phyloP scores from a whole-genome alignment of 352 stramenopile species.

The Phytopythium kandeliae region DNA sequence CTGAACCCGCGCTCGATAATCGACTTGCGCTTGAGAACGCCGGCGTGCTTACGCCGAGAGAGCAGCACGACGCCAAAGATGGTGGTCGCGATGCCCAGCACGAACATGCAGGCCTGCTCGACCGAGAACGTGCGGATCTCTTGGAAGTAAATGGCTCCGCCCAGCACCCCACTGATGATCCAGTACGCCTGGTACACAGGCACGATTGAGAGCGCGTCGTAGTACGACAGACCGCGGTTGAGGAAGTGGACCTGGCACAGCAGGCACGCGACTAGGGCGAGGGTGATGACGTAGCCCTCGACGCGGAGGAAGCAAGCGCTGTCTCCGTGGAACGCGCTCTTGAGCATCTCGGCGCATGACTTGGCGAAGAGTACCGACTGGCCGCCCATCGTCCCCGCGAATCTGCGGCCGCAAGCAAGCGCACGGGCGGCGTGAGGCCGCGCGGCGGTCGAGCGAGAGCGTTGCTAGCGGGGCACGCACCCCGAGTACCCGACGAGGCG shows the following conservation, averaged over 20 bases:
- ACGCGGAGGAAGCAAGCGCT: conserved; percentile 47
- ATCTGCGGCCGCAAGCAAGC: conserved; percentile 5
- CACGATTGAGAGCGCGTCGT: conserved; percentile 79
- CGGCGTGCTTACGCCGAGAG: conserved; percentile 53
- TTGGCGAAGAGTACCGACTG: conserved; percentile 87
- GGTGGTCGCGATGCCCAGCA: conserved; percentile 73
- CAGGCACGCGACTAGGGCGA: conserved; percentile 60
- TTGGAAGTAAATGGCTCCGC: conserved; percentile 90
- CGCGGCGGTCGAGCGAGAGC: neutral
- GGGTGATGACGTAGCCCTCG: conserved; percentile 56
- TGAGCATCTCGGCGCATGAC: conserved; percentile 70
- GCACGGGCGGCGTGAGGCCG: neutral
- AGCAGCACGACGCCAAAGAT: conserved; percentile 84
- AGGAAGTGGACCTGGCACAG: conserved; percentile 75
- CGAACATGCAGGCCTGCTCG: conserved; percentile 75
- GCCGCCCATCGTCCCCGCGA: conserved; percentile 71
- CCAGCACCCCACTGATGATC: conserved; percentile 86
- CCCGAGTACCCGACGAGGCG: conserved; percentile 74
- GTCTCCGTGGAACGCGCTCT: conserved; percentile 61
- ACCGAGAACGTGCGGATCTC: conserved; percentile 79
- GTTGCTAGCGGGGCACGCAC: conserved; percentile 5
- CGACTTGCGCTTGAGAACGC: conserved; percentile 42
- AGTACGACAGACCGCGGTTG: conserved; percentile 69
- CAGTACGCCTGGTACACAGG: conserved; percentile 88
- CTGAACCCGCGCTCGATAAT: conserved; percentile 55